Conservation (phyloP, 2,329 filamentous ascomycete species). For the Ophiosphaerella herpotricha region DNA sequence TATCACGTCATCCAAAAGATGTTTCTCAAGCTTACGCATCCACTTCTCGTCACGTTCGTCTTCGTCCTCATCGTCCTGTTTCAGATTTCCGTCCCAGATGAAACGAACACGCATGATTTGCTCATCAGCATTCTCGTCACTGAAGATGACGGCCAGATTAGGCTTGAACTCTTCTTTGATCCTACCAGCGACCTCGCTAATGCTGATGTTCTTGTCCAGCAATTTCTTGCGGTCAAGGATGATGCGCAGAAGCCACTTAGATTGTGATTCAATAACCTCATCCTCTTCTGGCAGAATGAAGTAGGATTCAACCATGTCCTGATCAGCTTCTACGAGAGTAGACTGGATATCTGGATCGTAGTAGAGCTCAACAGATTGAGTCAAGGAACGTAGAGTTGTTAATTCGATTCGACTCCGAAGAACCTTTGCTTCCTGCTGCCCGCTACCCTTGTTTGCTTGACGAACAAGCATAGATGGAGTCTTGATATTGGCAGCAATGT, state of each 20-base stretch:
- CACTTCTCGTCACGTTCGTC: slow-evolving; percentile 75
- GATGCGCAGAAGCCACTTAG: slow-evolving; percentile 93
- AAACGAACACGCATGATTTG: slow-evolving; percentile 92
- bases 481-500: slow-evolving; percentile 97
- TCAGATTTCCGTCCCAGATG: slow-evolving; percentile 61
- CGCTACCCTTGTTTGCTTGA: slow-evolving; percentile 64
- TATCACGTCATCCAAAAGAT: slow-evolving; percentile 87
- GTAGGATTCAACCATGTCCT: slow-evolving; percentile 95
- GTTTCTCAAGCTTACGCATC: slow-evolving; percentile 86
- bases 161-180: slow-evolving; percentile 85
- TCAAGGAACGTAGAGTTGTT: slow-evolving; percentile 89
- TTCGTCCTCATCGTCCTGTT: slow-evolving; percentile 73
- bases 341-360: slow-evolving; percentile 89
- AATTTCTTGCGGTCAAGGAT: slow-evolving; percentile 91
- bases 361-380: slow-evolving; percentile 91
- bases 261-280: slow-evolving; percentile 67
- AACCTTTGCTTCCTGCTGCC: slow-evolving; percentile 80
- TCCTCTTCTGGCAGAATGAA: slow-evolving; percentile 87
- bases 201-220: slow-evolving; percentile 88
- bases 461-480: slow-evolving; percentile 97
- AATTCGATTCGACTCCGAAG: slow-evolving; percentile 91
- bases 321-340: slow-evolving; percentile 85
- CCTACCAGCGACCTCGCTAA: slow-evolving; percentile 85
- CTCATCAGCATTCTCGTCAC: slow-evolving; percentile 95
- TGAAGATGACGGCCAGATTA: slow-evolving; percentile 87